A percentile compares a stretch with the other conserved stretches of the same genome.
Conservation (phyloP, 2,329 filamentous ascomycete genomes). For the Sarocladiaceae sp. region DNA sequence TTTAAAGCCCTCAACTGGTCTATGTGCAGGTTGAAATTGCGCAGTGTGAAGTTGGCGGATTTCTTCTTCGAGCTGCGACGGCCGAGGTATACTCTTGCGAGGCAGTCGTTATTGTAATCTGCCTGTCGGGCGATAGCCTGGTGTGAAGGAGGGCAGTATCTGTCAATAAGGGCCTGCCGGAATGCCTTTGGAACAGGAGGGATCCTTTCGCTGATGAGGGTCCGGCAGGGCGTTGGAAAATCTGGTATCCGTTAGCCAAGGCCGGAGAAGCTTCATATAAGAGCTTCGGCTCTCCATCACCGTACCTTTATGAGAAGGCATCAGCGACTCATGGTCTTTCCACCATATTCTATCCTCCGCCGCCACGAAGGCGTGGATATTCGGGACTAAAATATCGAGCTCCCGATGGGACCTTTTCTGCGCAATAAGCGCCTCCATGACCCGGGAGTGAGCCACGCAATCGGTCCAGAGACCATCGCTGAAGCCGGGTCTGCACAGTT, state of each 20-base stretch:
- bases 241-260: background rate
- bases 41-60: slow-evolving; percentile 14
- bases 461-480: slow-evolving; percentile 16
- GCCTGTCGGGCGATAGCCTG: background rate
- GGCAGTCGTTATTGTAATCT: slow-evolving; percentile 15
- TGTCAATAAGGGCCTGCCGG: slow-evolving; percentile 16
- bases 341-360: background rate
- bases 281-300: too few relatives aligned
- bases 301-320: background rate
- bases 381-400: background rate
- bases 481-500: slow-evolving; percentile 16
- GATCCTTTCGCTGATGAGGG: slow-evolving; percentile 19
- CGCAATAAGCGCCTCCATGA: slow-evolving; percentile 16
- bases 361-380: background rate
- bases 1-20: slow-evolving; percentile 16
- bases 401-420: background rate
- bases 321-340: background rate
- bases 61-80: slow-evolving; percentile 9
- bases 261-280: too few relatives aligned
- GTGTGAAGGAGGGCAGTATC: slow-evolving; percentile 12
- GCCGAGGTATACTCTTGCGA: slow-evolving; percentile 16
- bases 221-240: slow-evolving; percentile 15
- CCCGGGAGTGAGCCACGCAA: slow-evolving; percentile 14
- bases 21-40: slow-evolving; percentile 17
- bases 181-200: slow-evolving; percentile 16